These are phyloP conservation scores for Aureobasidium sp. DNA, from an alignment of 2,329 filamentous ascomycete species.

Conservation along the genomic window DNA sequence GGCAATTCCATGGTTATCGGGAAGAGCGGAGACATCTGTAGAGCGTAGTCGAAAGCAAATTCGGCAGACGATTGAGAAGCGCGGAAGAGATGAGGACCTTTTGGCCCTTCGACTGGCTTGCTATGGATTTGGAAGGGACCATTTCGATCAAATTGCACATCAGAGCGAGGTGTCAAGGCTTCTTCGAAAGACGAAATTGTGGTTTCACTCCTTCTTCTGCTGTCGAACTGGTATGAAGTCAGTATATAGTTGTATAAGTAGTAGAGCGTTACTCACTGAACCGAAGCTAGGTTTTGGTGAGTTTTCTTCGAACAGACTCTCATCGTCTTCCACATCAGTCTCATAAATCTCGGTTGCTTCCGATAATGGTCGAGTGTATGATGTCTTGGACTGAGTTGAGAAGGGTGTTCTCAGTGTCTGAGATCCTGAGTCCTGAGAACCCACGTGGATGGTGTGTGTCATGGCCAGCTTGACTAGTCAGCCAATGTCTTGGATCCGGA, in stretches of 20 bases:
- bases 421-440: neutral
- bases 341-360: conserved; percentile 70
- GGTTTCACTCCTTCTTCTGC: conserved; percentile 68
- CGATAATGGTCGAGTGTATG: conserved; percentile 49
- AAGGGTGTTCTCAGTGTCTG: neutral
- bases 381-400: conserved; percentile 44
- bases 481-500: conserved; percentile 1
- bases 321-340: conserved; percentile 60
- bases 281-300: conserved; percentile 60
- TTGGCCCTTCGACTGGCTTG: conserved; percentile 68
- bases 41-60: conserved; percentile 40
- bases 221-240: conserved; percentile 22
- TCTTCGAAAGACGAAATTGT: conserved; percentile 85
- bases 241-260: neutral
- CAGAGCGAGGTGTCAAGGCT: conserved; percentile 64
- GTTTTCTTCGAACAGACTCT: conserved; percentile 45
- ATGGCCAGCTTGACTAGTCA: conserved; percentile 12
- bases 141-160: conserved; percentile 40
- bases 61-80: conserved; percentile 53
- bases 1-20: conserved; percentile 46
- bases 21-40: conserved; percentile 67
- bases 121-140: conserved; percentile 51
- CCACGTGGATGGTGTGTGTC: conserved; percentile 1
- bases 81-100: conserved; percentile 79
- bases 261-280: conserved; percentile 52